Conservation (phyloP, 2,329 filamentous ascomycete genomes). For the Claviceps spartinae region DNA sequence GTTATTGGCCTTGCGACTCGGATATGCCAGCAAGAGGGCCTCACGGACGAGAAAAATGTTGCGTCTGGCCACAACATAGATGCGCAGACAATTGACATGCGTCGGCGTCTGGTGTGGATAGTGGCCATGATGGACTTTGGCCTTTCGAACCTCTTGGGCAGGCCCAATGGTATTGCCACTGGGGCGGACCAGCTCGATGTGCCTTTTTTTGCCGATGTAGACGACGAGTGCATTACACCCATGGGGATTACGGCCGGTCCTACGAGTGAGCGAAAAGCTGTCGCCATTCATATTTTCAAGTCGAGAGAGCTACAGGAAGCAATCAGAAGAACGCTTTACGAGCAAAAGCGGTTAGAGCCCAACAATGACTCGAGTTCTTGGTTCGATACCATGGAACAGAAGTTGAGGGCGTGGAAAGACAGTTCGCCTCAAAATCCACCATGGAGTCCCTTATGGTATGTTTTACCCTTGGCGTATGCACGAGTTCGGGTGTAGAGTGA, state of each 20-base stretch:
- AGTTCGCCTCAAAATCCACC: conserved; percentile 54
- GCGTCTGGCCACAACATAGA: conserved; percentile 49
- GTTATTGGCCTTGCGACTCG: conserved; percentile 78
- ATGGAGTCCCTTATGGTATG: conserved; percentile 71
- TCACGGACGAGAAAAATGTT: conserved; percentile 83
- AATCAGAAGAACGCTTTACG: conserved; percentile 73
- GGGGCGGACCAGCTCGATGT: conserved; percentile 75
- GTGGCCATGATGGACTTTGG: conserved; percentile 80
- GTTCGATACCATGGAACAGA: conserved; percentile 68
- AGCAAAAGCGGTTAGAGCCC: conserved; percentile 66
- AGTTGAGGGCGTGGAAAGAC: conserved; percentile 68
- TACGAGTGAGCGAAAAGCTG: conserved; percentile 67
- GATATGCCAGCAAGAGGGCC: conserved; percentile 76
- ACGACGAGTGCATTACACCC: conserved; percentile 70
- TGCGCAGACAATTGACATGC: conserved; percentile 73
- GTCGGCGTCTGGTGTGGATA: conserved; percentile 77
- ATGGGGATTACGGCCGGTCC: conserved; percentile 61
- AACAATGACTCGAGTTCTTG: conserved; percentile 72
- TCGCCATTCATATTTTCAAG: conserved; percentile 85
- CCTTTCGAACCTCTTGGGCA: conserved; percentile 73
- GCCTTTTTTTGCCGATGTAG: conserved; percentile 66
- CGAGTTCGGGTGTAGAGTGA: background rate
- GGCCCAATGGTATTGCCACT: conserved; percentile 74
- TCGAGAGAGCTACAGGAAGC: conserved; percentile 83
- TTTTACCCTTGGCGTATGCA: background rate